A percentile compares a stretch with the other conserved stretches of the same genome.
These are phyloP conservation scores for Yamadazyma paraphyllophila DNA, from an alignment of 805 yeast genomes.

Conservation along the genomic window DNA sequence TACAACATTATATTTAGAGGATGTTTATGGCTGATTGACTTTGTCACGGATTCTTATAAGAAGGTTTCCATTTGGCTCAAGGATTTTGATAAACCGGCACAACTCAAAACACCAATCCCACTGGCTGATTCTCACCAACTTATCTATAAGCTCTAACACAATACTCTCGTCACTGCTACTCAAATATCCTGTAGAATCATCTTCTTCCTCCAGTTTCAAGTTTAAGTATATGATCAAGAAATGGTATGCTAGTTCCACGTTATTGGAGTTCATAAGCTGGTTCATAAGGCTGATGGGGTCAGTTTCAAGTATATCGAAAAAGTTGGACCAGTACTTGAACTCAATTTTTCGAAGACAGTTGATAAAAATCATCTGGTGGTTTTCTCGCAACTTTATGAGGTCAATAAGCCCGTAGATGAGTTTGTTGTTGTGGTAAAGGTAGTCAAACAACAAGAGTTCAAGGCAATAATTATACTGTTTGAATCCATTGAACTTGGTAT, in stretches of 20 bases:
- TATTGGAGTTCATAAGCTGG: conserved; percentile 29
- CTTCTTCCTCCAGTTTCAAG: conserved; percentile 41
- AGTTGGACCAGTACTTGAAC: conserved; percentile 51
- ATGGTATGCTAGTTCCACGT: conserved; percentile 49
- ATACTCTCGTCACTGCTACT: conserved; percentile 37
- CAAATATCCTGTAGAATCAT: conserved; percentile 18
- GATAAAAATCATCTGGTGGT: conserved; percentile 35
- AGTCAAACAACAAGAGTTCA: conserved; percentile 47
- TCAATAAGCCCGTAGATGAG: conserved; percentile 18
- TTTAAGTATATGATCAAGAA: conserved; percentile 52
- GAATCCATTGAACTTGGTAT: conserved; percentile 37
- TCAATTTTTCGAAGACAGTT: conserved; percentile 62
- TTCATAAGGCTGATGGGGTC: conserved; percentile 48
- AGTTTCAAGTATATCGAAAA: conserved; percentile 40
- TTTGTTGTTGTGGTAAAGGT: conserved; percentile 29
- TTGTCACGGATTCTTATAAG: conserved; percentile 14
- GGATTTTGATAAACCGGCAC: conserved; percentile 50
- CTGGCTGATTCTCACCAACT: conserved; percentile 37
- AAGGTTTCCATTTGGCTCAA: conserved; percentile 42
- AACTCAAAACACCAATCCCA: conserved; percentile 57
- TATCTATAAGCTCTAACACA: conserved; percentile 42
- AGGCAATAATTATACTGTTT: conserved; percentile 48
- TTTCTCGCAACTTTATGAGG: conserved; percentile 9
- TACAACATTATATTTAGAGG: too few relatives aligned
- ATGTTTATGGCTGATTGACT: too few relatives aligned